These are phyloP conservation scores for Cryptococcus sp. DNA, from an alignment of 1,284 basidiomycete genomes.

Conservation along the genomic window DNA sequence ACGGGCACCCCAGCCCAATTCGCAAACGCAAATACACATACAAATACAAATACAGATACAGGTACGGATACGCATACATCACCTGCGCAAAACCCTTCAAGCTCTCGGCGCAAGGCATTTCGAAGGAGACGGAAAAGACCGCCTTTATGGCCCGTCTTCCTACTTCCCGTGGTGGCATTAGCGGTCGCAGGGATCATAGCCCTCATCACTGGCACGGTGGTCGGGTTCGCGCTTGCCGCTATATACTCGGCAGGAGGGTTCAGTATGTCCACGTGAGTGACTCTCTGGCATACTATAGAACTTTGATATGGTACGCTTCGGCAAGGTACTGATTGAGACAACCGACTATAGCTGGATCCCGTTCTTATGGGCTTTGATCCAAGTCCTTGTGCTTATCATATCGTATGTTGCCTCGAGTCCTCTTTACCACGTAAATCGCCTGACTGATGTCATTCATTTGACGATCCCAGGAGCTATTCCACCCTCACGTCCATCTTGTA, in stretches of 20 bases:
- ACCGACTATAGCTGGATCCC: constrained; percentile 71
- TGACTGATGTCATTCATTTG: constrained; percentile 2
- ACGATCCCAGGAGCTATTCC: constrained; percentile 37
- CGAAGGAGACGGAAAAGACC: constrained; percentile 27
- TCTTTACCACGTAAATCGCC: not conserved
- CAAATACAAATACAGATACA: not conserved
- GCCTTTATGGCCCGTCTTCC: constrained; percentile 40
- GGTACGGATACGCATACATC: not conserved
- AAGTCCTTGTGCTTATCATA: constrained; percentile 67
- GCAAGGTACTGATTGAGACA: constrained; percentile 2
- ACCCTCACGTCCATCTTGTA: constrained; percentile 45
- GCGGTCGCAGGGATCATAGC: constrained; percentile 63
- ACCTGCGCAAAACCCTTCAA: not conserved
- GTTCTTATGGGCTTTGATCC: constrained; percentile 71
- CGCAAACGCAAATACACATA: not conserved
- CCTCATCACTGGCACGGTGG: constrained; percentile 67
- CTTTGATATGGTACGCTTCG: not conserved
- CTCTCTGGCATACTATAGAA: not conserved
- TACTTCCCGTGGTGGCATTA: constrained; percentile 35
- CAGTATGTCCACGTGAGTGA: constrained; percentile 76
- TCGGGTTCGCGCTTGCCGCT: constrained; percentile 70
- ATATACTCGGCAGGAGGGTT: constrained; percentile 69
- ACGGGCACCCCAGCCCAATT: not conserved
- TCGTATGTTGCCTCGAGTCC: constrained; percentile 30
- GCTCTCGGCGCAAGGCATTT: not conserved